These are phyloP conservation scores for Cymbopogon citratus DNA, from an alignment of 176 grass and related monocot species.

Conservation along the genomic window DNA sequence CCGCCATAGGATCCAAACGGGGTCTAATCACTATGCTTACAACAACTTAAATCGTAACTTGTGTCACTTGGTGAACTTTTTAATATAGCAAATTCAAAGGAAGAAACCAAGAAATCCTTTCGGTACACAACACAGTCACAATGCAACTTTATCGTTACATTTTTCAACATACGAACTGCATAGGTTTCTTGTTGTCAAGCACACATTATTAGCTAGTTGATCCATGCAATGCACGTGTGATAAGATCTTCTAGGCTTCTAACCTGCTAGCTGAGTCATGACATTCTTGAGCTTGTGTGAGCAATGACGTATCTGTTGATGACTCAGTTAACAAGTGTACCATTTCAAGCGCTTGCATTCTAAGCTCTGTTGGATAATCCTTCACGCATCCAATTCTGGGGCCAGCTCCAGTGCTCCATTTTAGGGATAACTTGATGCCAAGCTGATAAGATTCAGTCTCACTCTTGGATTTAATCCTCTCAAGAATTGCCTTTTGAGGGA, in stretches of 20 bases:
- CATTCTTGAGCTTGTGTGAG: background rate
- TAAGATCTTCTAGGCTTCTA: background rate
- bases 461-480: slow-evolving; percentile 79
- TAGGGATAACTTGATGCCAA: slow-evolving; percentile 64
- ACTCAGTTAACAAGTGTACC: slow-evolving; percentile 52
- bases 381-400: slow-evolving; percentile 88
- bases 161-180: background rate
- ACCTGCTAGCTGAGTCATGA: background rate
- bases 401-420: slow-evolving; percentile 88
- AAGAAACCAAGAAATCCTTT: background rate
- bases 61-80: too few relatives aligned
- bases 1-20: too few relatives aligned
- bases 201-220: background rate
- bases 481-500: slow-evolving; percentile 59
- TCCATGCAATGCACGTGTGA: background rate
- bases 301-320: background rate
- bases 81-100: background rate
- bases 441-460: slow-evolving; percentile 70
- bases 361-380: slow-evolving; percentile 71
- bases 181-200: background rate
- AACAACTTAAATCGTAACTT: too few relatives aligned
- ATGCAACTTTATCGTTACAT: background rate
- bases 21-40: too few relatives aligned
- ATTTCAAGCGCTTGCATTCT: slow-evolving; percentile 77
- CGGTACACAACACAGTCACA: background rate